phyloP scores from a whole-genome alignment of 2,329 filamentous ascomycete species.

The Penicillium sp. region DNA sequence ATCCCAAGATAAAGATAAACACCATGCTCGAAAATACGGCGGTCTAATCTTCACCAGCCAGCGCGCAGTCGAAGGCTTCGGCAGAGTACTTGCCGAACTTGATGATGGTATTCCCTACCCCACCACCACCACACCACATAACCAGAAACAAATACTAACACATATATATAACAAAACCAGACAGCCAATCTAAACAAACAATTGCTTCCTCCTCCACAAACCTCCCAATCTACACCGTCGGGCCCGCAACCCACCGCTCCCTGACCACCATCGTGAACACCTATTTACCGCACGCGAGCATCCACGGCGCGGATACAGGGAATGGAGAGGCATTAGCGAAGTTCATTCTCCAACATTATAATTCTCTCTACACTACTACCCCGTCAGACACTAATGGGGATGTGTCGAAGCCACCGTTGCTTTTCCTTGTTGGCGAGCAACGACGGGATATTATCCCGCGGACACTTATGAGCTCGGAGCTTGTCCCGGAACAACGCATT shows the following conservation, averaged over 20 bases:
- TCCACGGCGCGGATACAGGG: conserved; percentile 73
- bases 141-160: conserved; percentile 22
- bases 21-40: conserved; percentile 34
- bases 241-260: too few relatives aligned
- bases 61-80: conserved; percentile 41
- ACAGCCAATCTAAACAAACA: too few relatives aligned
- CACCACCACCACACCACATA: too few relatives aligned
- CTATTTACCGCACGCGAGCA: too few relatives aligned
- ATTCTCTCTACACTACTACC: conserved; percentile 22
- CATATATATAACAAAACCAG: too few relatives aligned
- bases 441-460: conserved; percentile 82
- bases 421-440: conserved; percentile 87
- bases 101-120: too few relatives aligned
- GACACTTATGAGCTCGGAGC: conserved; percentile 56
- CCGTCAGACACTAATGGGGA: too few relatives aligned
- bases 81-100: too few relatives aligned
- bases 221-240: too few relatives aligned
- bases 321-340: conserved; percentile 71
- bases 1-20: too few relatives aligned
- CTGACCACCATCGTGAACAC: too few relatives aligned
- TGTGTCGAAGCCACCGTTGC: conserved; percentile 53
- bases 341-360: conserved; percentile 73
- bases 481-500: conserved; percentile 48
- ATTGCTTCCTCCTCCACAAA: too few relatives aligned
- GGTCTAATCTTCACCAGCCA: conserved; percentile 45